A percentile compares a stretch with the other conserved stretches of the same genome.
phyloP scores from a whole-genome alignment of 2,329 filamentous ascomycete species.

The Colletotrichum sojae region DNA sequence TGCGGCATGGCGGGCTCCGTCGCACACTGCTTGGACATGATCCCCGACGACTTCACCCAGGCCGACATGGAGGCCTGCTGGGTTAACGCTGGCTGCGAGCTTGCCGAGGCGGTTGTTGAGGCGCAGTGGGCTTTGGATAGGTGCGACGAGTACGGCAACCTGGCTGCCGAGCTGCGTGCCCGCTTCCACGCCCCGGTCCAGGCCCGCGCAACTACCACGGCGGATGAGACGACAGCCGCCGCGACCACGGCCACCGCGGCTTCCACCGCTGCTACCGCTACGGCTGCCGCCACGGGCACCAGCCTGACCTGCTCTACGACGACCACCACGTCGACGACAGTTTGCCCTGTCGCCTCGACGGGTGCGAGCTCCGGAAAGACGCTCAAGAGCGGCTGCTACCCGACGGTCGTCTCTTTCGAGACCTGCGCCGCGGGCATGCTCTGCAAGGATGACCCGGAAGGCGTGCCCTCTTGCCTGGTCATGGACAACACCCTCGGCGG shows the following conservation, averaged over 20 bases:
- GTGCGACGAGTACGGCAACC: conserved; percentile 46
- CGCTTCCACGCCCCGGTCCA: conserved; percentile 32
- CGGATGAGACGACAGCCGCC: conserved; percentile 40
- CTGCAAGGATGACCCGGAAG: conserved; percentile 59
- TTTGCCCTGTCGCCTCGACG: conserved; percentile 53
- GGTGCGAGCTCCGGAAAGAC: conserved; percentile 58
- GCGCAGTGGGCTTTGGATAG: conserved; percentile 48
- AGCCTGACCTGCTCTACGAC: conserved; percentile 47
- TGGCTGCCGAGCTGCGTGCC: conserved; percentile 39
- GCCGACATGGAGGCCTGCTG: conserved; percentile 57
- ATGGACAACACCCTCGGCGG: conserved; percentile 56
- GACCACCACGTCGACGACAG: conserved; percentile 53
- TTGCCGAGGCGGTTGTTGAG: conserved; percentile 48
- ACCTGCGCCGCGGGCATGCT: conserved; percentile 60
- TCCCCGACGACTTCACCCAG: conserved; percentile 48
- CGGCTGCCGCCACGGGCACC: conserved; percentile 51
- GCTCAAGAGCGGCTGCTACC: conserved; percentile 53
- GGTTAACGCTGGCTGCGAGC: conserved; percentile 52
- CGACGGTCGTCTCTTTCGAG: conserved; percentile 50
- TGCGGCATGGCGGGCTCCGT: conserved; percentile 62
- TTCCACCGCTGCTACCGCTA: conserved; percentile 40
- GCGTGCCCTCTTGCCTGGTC: conserved; percentile 60
- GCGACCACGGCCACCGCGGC: conserved; percentile 25
- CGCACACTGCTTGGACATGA: conserved; percentile 57
- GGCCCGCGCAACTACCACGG: conserved; percentile 41